A percentile compares a stretch with the other conserved stretches of the same genome.
phyloP scores from a whole-genome alignment of 2,329 filamentous ascomycete species.

The Ascochyta koolunga region DNA sequence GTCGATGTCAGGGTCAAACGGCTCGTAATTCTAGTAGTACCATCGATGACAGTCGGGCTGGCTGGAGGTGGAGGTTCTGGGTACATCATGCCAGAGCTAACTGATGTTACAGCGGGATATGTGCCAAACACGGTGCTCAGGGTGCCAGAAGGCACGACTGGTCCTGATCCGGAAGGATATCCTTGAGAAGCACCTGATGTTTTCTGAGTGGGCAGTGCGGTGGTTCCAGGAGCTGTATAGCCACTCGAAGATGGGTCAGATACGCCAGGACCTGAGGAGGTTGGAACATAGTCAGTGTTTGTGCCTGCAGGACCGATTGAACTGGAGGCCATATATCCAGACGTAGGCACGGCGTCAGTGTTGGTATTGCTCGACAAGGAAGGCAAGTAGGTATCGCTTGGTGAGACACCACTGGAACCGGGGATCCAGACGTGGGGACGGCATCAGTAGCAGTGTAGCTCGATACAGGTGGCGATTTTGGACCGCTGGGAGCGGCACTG shows the following conservation, averaged over 20 bases:
- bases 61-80: slow-evolving; percentile 11
- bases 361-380: not conserved
- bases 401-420: not conserved
- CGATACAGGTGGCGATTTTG: not conserved
- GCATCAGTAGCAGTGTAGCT: slow-evolving; percentile 8
- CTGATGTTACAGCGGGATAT: slow-evolving; percentile 12
- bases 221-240: not conserved
- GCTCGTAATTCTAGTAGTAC: slow-evolving; percentile 35
- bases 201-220: slow-evolving; percentile 5
- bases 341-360: slow-evolving; percentile 8
- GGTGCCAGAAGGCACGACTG: slow-evolving; percentile 1
- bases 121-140: slow-evolving; percentile 13
- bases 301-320: slow-evolving; percentile 1
- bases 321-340: not conserved
- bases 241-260: not conserved
- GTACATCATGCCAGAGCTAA: slow-evolving; percentile 20
- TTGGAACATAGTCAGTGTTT: slow-evolving; percentile 9
- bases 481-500: not conserved
- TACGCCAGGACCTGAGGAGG: not conserved
- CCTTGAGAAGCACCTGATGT: not conserved
- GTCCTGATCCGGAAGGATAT: slow-evolving; percentile 4
- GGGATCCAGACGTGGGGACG: slow-evolving; percentile 4
- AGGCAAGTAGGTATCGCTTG: not conserved
- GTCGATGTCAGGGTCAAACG: slow-evolving; percentile 30
- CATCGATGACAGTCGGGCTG: slow-evolving; percentile 21